phyloP scores from a whole-genome alignment of 2,329 filamentous ascomycete species.

The Aotearoamyces nothofagi region DNA sequence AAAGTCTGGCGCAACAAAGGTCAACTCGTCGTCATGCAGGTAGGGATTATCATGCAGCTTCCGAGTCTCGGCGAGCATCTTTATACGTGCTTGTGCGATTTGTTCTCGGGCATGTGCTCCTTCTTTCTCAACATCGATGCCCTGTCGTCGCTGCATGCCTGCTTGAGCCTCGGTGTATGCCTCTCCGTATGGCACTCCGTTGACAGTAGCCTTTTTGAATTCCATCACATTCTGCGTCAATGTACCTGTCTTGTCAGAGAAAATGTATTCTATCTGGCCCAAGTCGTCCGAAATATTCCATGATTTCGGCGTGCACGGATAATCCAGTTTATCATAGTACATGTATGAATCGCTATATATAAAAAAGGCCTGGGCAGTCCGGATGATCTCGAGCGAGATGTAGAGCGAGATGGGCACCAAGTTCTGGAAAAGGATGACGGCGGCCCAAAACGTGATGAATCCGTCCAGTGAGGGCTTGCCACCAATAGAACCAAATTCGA shows the following conservation, averaged over 20 bases:
- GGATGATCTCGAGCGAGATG: constrained; percentile 91
- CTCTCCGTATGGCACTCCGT: constrained; percentile 91
- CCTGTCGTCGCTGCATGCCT: constrained; percentile 85
- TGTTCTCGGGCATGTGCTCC: constrained; percentile 55
- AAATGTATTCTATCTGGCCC: constrained; percentile 97
- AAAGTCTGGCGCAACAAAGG: constrained; percentile 84
- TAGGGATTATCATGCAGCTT: constrained; percentile 80
- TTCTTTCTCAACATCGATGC: constrained; percentile 75
- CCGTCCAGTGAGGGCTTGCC: constrained; percentile 63
- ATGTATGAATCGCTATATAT: constrained; percentile 93
- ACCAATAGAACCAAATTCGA: constrained; percentile 77
- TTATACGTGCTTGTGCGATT: constrained; percentile 62
- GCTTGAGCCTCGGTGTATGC: constrained; percentile 95
- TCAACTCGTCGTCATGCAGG: constrained; percentile 75
- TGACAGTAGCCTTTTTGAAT: constrained; percentile 96
- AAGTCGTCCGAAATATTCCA: constrained; percentile 99
- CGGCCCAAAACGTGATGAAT: constrained; percentile 94
- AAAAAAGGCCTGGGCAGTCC: constrained; percentile 85
- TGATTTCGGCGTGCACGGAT: constrained; percentile 90
- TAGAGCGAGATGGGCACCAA: constrained; percentile 97
- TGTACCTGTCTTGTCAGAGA: constrained; percentile 87
- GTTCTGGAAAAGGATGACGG: constrained; percentile 91
- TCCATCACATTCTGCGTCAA: constrained; percentile 94
- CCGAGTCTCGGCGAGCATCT: constrained; percentile 59
- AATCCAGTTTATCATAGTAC: constrained; percentile 92